phyloP scores from a whole-genome alignment of 2,329 filamentous ascomycete genomes.

The Cryoendolithus antarcticus region DNA sequence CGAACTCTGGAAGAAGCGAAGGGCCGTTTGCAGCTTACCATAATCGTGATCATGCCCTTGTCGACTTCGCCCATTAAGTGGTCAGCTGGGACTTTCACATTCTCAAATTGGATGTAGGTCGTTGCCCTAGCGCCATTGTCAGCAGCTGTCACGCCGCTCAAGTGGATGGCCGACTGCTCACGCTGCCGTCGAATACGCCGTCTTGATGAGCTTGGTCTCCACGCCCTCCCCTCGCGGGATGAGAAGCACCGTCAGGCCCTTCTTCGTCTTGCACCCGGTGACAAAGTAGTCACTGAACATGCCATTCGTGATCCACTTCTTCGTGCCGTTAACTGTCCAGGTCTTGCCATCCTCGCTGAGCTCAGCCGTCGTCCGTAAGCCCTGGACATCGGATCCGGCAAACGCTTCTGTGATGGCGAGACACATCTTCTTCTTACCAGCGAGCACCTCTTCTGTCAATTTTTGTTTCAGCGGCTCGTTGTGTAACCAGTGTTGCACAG shows the following conservation, averaged over 20 bases:
- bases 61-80: slow-evolving; percentile 70
- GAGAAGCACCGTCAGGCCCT: slow-evolving; percentile 65
- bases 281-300: slow-evolving; percentile 76
- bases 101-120: slow-evolving; percentile 69
- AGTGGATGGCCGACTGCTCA: no score
- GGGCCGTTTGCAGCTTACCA: no score
- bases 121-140: no score
- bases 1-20: no score
- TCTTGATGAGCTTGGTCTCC: slow-evolving; percentile 68
- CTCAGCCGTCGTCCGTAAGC: slow-evolving; percentile 63
- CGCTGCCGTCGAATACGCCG: slow-evolving; percentile 65
- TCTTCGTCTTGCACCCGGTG: slow-evolving; percentile 64
- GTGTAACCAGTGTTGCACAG: slow-evolving; percentile 65
- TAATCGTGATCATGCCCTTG: no score
- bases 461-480: slow-evolving; percentile 53
- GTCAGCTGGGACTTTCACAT: slow-evolving; percentile 70
- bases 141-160: no score
- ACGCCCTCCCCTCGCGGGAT: slow-evolving; percentile 63
- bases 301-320: slow-evolving; percentile 81
- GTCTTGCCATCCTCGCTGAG: slow-evolving; percentile 64
- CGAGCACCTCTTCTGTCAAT: slow-evolving; percentile 60
- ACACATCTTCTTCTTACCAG: slow-evolving; percentile 77
- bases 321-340: slow-evolving; percentile 59
- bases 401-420: slow-evolving; percentile 83
- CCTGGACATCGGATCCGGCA: slow-evolving; percentile 70